Conservation (phyloP, 179 eudicot species). For the Heliamphora pulchella region DNA sequence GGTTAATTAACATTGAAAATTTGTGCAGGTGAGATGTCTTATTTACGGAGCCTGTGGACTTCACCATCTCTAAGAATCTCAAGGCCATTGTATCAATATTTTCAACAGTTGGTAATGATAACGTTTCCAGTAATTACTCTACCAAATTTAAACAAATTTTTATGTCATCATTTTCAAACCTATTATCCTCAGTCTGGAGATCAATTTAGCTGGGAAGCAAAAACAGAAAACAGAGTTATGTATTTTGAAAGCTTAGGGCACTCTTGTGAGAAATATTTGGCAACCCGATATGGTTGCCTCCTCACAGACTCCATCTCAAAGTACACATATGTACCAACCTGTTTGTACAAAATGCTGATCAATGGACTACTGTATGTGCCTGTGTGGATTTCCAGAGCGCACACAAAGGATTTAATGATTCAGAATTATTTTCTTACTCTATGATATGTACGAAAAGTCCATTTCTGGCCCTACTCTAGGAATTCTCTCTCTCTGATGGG, state of each 20-base stretch:
- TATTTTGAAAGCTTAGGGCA: not conserved
- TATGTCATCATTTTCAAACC: not conserved
- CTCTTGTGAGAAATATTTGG: not conserved
- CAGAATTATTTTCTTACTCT: constrained; percentile 1
- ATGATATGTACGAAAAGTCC: not conserved
- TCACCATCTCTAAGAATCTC: constrained; percentile 25
- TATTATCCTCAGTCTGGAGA: constrained; percentile 3
- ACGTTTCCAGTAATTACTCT: not conserved
- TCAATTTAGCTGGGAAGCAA: not conserved
- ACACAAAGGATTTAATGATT: not conserved
- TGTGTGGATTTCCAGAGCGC: not conserved
- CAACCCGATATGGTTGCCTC: not conserved
- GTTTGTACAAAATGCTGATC: not conserved
- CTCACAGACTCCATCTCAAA: not conserved
- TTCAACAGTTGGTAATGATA: constrained; percentile 60
- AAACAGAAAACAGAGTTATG: not conserved
- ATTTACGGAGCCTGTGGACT: constrained; percentile 16
- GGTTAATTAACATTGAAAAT: not conserved
- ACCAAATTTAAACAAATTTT: not conserved
- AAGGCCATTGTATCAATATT: constrained; percentile 49
- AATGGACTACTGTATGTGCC: not conserved
- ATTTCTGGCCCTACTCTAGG: not conserved
- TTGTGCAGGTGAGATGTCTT: constrained; percentile 32
- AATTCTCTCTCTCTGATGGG: not conserved
- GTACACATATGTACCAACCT: not conserved